Percentiles rank a stretch among this genome's conserved stretches.
Conservation (phyloP, 2,329 filamentous ascomycete genomes). For the Rhinocladiella similis region DNA sequence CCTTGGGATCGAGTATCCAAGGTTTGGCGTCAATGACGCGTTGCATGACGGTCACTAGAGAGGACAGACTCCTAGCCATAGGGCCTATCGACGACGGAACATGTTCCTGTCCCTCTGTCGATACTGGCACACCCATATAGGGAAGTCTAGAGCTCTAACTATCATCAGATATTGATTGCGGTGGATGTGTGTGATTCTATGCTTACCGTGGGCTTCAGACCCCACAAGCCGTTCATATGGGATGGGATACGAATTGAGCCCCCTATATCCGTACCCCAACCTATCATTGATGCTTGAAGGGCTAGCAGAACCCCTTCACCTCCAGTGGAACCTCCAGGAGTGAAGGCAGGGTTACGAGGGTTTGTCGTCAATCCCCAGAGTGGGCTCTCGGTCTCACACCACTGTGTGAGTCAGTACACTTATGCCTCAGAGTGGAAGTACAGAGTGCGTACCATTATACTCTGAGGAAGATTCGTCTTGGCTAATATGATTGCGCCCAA, state of each 20-base stretch:
- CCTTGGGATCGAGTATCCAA: constrained; percentile 57
- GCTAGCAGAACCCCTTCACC: constrained; percentile 46
- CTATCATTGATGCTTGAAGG: constrained; percentile 44
- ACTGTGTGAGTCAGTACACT: constrained; percentile 46
- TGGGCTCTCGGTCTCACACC: constrained; percentile 56
- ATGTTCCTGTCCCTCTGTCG: constrained; percentile 64
- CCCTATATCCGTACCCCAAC: constrained; percentile 55
- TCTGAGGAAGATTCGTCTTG: constrained; percentile 55
- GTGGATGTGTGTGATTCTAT: constrained; percentile 38
- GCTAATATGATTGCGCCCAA: constrained; percentile 55
- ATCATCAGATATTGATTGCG: neutral
- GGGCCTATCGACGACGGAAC: constrained; percentile 64
- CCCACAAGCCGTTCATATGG: constrained; percentile 50
- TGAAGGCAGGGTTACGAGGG: constrained; percentile 44
- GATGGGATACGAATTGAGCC: constrained; percentile 53
- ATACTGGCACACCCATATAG: constrained; percentile 60
- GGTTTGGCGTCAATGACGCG: constrained; percentile 43
- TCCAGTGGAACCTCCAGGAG: constrained; percentile 50
- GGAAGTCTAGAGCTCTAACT: constrained; percentile 57
- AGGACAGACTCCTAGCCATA: constrained; percentile 54
- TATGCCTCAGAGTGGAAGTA: constrained; percentile 44
- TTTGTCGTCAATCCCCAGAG: constrained; percentile 54
- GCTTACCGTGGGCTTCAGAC: constrained; percentile 49
- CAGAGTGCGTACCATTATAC: constrained; percentile 49
- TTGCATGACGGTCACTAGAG: constrained; percentile 45